These are phyloP conservation scores for Neofusicoccum cordaticola DNA, from an alignment of 2,329 filamentous ascomycete genomes.

Conservation along the genomic window DNA sequence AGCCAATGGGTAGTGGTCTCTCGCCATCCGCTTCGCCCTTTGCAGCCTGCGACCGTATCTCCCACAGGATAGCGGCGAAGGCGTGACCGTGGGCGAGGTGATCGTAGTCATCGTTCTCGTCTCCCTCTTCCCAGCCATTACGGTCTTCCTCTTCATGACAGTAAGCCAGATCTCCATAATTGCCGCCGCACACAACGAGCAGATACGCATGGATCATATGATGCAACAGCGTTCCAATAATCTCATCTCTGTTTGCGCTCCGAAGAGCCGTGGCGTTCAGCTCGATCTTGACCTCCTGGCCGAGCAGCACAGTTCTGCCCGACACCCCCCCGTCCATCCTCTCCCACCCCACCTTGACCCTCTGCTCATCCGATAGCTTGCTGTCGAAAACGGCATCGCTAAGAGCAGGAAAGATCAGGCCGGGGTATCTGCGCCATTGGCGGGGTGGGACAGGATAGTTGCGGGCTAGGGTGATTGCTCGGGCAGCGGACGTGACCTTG, in stretches of 20 bases:
- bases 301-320: constrained; percentile 37
- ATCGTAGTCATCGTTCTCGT: constrained; percentile 26
- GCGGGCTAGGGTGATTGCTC: constrained; percentile 23
- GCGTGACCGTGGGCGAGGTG: constrained; percentile 38
- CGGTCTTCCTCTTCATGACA: too few relatives aligned
- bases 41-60: constrained; percentile 35
- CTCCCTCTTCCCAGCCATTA: constrained; percentile 20
- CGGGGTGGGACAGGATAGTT: constrained; percentile 20
- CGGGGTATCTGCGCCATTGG: constrained; percentile 29
- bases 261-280: constrained; percentile 27
- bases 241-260: constrained; percentile 29
- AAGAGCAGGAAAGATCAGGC: constrained; percentile 36
- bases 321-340: constrained; percentile 26
- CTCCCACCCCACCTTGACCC: constrained; percentile 35
- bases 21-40: constrained; percentile 23
- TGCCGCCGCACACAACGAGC: constrained; percentile 39
- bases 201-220: constrained; percentile 49
- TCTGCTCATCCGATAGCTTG: constrained; percentile 33
- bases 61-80: constrained; percentile 40
- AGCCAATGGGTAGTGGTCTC: constrained; percentile 30
- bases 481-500: constrained; percentile 12
- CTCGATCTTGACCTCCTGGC: constrained; percentile 36
- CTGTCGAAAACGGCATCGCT: constrained; percentile 37
- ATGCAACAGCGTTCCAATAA: constrained; percentile 40
- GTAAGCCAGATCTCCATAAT: neutral